These are phyloP conservation scores for Argentina anserina DNA, from an alignment of 306 rosid species.

Conservation along the genomic window DNA sequence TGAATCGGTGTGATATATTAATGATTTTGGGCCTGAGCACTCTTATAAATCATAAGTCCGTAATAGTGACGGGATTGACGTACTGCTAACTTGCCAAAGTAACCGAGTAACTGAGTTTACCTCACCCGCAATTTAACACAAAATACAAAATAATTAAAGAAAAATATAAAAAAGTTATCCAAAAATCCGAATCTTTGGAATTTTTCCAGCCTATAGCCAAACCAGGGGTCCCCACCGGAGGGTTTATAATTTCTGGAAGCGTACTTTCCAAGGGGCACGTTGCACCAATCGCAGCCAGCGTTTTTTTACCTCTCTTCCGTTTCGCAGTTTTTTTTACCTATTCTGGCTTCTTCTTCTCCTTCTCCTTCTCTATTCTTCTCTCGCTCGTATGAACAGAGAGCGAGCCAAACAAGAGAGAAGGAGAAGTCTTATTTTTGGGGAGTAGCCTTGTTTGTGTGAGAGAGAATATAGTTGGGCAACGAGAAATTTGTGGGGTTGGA, in stretches of 20 bases:
- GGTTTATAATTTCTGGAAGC: neutral
- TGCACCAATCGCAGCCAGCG: neutral
- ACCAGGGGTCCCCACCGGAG: neutral
- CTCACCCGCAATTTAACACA: no score
- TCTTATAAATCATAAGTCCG: no score
- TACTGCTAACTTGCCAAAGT: no score
- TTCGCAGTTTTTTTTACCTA: neutral
- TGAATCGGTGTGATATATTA: no score
- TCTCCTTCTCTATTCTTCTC: neutral
- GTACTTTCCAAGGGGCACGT: neutral
- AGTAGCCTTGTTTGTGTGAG: neutral
- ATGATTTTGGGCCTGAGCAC: no score
- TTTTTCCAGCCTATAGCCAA: neutral
- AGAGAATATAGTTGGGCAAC: conserved; percentile 9
- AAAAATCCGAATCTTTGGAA: neutral
- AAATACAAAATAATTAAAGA: no score
- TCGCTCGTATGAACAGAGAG: neutral
- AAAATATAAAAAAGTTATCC: no score
- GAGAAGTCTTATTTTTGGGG: neutral
- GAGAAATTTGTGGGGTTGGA: conserved; percentile 24
- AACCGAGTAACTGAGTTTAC: no score
- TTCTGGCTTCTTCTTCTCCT: neutral
- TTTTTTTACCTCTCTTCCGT: neutral
- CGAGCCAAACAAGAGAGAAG: neutral
- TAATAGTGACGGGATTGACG: no score